These are phyloP conservation scores for Suillus subaureus DNA, from an alignment of 768 basidiomycete genomes.

Conservation along the genomic window DNA sequence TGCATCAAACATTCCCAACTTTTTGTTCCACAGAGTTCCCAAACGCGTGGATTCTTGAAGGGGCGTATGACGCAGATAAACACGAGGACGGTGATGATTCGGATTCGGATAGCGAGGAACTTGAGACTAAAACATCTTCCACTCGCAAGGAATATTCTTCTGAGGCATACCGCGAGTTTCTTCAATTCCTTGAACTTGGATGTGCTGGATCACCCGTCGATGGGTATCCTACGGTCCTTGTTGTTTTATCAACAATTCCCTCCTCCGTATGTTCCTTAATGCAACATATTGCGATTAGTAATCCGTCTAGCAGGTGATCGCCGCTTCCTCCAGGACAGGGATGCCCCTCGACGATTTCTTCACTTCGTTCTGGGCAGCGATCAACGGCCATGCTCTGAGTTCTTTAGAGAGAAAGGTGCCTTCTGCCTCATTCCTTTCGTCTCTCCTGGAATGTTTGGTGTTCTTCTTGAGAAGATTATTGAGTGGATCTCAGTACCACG, in stretches of 20 bases:
- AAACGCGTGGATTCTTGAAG: conserved; percentile 62
- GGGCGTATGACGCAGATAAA: conserved; percentile 14
- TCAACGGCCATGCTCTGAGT: conserved; percentile 67
- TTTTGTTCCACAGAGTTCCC: conserved; percentile 53
- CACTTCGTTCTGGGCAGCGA: conserved; percentile 79
- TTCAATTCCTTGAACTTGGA: conserved; percentile 75
- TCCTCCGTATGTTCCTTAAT: conserved; percentile 46
- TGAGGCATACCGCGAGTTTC: conserved; percentile 68
- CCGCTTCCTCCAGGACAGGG: conserved; percentile 22
- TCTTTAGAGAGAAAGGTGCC: conserved; percentile 54
- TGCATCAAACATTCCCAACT: background rate
- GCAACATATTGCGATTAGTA: background rate
- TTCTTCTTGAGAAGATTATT: conserved; percentile 54
- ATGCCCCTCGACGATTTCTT: conserved; percentile 54
- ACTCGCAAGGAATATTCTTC: conserved; percentile 28
- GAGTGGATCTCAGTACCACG: conserved; percentile 21
- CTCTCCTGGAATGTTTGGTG: conserved; percentile 69
- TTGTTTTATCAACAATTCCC: conserved; percentile 83
- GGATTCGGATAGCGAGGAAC: conserved; percentile 20
- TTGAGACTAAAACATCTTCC: background rate
- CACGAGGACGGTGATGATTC: conserved; percentile 39
- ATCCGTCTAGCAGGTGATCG: conserved; percentile 13
- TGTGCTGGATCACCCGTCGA: conserved; percentile 79
- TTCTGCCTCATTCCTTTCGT: conserved; percentile 66
- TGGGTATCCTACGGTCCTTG: conserved; percentile 81